Base-by-base conservation (phyloP, 202 grass and related monocot genomes). In the Carex arenaria region DNA sequence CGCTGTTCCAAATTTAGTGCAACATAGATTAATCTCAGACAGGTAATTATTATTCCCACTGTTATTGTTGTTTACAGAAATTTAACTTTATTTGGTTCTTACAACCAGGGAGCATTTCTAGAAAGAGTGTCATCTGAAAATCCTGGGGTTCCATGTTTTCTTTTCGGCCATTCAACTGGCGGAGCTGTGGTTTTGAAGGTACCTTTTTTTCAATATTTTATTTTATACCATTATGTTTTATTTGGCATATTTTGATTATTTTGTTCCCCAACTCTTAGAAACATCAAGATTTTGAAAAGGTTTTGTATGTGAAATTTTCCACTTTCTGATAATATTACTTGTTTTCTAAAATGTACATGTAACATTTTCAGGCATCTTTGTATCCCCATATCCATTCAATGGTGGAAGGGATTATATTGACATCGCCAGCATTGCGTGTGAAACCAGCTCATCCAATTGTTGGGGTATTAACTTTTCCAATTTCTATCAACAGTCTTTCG, bases 131-230 rank as follows among this genome's bases (percentile, higher is more conserved):
- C 64, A 83, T 89, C 84, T 63, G 89, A 95, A 18, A 89, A 90
- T 85, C 93, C 93, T 28, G 85, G 87, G 11, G 84, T 93, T 13
- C 93, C 96, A 15, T 93, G 96, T 90, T 95, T 98, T 86, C 96
- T 95, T 75, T 90, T 98, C 8, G 96, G 93, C 51, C 96, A 98
- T 83, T 98, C 96, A 6, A 98, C 96, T 30, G 96, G 96, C 28
- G 96, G 96, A 74, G 93, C 96, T 85, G 86, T 93, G 49, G 96
- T 93, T 87, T 88, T 98, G 26, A 98, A 98, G 91, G 96, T 98
- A 85, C 54, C 78, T 17, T 13, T 79, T 79, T 64, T 65, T 28
- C 19, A 6, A 47, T 75, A 47, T 45, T 3, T 67, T 64, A 80
- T 20, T 80, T 63, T 1, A 12, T 45, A 64, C 38, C 4, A 14